These are phyloP conservation scores for Aspergillus sparsus DNA, from an alignment of 495 filamentous ascomycete species.

Conservation along the genomic window DNA sequence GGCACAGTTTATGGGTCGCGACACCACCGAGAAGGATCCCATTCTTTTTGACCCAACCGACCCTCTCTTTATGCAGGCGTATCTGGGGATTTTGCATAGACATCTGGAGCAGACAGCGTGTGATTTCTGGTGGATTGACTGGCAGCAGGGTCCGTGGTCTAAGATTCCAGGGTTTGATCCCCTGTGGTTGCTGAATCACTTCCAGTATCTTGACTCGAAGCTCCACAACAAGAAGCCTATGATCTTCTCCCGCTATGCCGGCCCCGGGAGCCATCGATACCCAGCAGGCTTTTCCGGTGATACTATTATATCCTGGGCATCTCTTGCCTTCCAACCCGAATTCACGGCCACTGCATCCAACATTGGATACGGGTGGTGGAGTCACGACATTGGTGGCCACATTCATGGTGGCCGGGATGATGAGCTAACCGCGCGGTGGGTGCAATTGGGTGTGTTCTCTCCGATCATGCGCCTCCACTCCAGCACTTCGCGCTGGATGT, in stretches of 20 bases:
- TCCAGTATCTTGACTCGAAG: conserved; percentile 54
- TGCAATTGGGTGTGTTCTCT: conserved; percentile 58
- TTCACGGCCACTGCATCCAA: conserved; percentile 64
- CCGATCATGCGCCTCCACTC: conserved; percentile 61
- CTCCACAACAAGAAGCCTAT: conserved; percentile 31
- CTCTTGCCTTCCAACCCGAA: conserved; percentile 60
- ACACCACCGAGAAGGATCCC: conserved; percentile 45
- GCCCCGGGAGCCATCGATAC: conserved; percentile 60
- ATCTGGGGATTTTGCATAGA: conserved; percentile 56
- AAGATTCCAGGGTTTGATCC: conserved; percentile 58
- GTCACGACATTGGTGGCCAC: conserved; percentile 64
- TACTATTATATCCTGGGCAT: conserved; percentile 55
- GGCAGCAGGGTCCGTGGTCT: conserved; percentile 59
- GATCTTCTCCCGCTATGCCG: conserved; percentile 58
- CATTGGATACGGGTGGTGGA: conserved; percentile 67
- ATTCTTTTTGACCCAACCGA: conserved; percentile 57
- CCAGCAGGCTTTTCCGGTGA: conserved; percentile 65
- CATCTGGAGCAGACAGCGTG: conserved; percentile 50
- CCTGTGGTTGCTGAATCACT: conserved; percentile 64
- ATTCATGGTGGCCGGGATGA: conserved; percentile 51
- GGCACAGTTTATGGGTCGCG: conserved; percentile 47
- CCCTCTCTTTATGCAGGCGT: conserved; percentile 55
- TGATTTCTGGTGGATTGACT: conserved; percentile 66
- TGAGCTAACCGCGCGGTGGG: conserved; percentile 57
- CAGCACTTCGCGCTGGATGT: conserved; percentile 49